Evolutionary conservation across 148 eudicot species (phyloP).

Genomic region (Amaranthus palmeri): DNA sequence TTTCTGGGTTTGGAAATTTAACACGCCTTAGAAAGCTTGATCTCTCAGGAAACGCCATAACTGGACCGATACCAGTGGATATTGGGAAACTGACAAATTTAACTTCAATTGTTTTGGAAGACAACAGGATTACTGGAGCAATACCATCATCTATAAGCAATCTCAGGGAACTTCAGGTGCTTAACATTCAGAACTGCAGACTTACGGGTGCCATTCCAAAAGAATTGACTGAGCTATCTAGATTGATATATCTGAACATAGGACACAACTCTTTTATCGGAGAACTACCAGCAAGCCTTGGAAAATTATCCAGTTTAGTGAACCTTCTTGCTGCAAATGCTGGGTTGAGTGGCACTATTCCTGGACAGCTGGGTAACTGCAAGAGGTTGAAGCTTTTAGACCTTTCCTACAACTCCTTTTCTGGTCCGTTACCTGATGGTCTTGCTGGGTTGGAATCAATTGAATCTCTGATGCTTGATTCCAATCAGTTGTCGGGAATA

Average conservation of each 20-base stretch:
- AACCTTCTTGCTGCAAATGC: slow-evolving; percentile 51
- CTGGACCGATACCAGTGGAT: slow-evolving; percentile 53
- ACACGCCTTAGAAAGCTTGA: slow-evolving; percentile 47
- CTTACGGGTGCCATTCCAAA: slow-evolving; percentile 59
- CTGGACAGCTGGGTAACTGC: slow-evolving; percentile 70
- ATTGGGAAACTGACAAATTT: slow-evolving; percentile 43
- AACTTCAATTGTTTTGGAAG: slow-evolving; percentile 31
- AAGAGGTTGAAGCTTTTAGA: slow-evolving; percentile 52
- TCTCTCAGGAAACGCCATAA: slow-evolving; percentile 54
- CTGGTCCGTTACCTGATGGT: slow-evolving; percentile 64
- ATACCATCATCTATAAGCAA: slow-evolving; percentile 55
- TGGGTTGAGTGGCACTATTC: slow-evolving; percentile 66
- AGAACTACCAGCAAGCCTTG: slow-evolving; percentile 58
- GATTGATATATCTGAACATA: slow-evolving; percentile 54
- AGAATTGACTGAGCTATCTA: slow-evolving; percentile 47
- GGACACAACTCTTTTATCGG: slow-evolving; percentile 66
- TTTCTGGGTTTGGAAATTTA: slow-evolving; percentile 55
- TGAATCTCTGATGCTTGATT: slow-evolving; percentile 44
- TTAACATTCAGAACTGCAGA: slow-evolving; percentile 53
- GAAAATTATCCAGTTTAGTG: slow-evolving; percentile 48
- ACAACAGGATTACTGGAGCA: slow-evolving; percentile 44
- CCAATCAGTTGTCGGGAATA: slow-evolving; percentile 59
- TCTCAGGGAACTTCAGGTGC: slow-evolving; percentile 40
- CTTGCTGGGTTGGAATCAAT: slow-evolving; percentile 63
- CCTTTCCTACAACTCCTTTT: slow-evolving; percentile 62